A percentile compares a stretch with the other conserved stretches of the same genome.
Evolutionary conservation across 345 rosid species (phyloP).

Genomic region (Eucalyptus cladocalyx): DNA sequence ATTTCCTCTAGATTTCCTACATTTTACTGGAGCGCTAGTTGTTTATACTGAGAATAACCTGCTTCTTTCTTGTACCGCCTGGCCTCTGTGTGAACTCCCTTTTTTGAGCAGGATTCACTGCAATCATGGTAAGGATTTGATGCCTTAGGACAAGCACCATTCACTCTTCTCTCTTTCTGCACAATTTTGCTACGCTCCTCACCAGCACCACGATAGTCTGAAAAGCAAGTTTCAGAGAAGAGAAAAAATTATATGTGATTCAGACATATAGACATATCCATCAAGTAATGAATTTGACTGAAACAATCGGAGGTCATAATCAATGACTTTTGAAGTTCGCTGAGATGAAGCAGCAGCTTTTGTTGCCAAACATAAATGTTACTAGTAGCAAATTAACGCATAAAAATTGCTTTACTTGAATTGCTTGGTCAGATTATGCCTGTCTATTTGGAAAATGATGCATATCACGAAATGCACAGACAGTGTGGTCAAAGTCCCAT

Average conservation of each 20-base stretch:
- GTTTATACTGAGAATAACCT: slow-evolving; percentile 17
- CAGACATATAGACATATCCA: background rate
- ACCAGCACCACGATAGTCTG: background rate
- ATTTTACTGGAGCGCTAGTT: background rate
- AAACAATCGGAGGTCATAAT: background rate
- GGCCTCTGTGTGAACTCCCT: slow-evolving; percentile 5
- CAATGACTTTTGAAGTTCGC: background rate
- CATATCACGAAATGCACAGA: background rate
- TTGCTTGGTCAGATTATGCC: background rate
- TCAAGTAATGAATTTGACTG: background rate
- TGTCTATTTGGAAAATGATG: background rate
- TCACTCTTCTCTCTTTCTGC: slow-evolving; percentile 9
- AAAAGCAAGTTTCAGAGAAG: background rate
- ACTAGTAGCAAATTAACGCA: background rate
- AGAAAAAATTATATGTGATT: background rate
- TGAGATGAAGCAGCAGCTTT: background rate
- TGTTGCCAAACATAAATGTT: background rate
- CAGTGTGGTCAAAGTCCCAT: background rate
- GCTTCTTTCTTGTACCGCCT: slow-evolving; percentile 18
- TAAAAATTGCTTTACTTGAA: background rate
- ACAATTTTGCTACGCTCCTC: background rate
- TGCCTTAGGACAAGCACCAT: slow-evolving; percentile 18
- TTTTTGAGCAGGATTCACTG: slow-evolving; percentile 27
- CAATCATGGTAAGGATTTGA: slow-evolving; percentile 53
- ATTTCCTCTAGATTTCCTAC: background rate